Percentiles rank a stretch among this genome's conserved stretches.
Evolutionary conservation across 306 rosid species (phyloP).

Genomic region (Crotalaria pallida): DNA sequence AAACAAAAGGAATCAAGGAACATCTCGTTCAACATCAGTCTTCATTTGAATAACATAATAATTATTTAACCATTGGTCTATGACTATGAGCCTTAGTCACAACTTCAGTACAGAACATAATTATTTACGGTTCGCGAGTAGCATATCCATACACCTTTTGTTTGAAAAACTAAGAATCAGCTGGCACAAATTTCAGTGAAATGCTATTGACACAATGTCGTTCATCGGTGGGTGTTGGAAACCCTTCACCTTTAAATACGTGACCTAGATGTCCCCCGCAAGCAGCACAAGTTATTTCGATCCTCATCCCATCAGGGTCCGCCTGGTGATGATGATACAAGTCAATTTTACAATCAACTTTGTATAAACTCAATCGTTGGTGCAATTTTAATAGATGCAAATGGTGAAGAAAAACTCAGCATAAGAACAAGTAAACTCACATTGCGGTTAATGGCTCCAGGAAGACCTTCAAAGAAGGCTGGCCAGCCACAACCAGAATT

Average conservation of each 20-base stretch:
- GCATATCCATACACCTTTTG: conserved; percentile 3
- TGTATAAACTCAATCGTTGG: background rate
- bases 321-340: conserved; percentile 47
- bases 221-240: conserved; percentile 67
- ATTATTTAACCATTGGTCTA: background rate
- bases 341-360: conserved; percentile 11
- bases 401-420: background rate
- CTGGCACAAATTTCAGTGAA: conserved; percentile 63
- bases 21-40: conserved; percentile 7
- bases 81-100: background rate
- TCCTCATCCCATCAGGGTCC: conserved; percentile 80
- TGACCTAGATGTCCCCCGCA: conserved; percentile 93
- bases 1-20: background rate
- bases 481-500: conserved; percentile 86
- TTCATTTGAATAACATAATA: background rate
- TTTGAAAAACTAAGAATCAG: conserved; percentile 23
- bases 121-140: background rate
- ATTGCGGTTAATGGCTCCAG: conserved; percentile 54
- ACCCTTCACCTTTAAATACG: conserved; percentile 83
- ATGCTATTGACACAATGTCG: conserved; percentile 86
- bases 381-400: background rate
- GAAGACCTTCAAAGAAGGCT: conserved; percentile 73
- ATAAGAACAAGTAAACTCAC: conserved; percentile 25
- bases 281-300: conserved; percentile 83
- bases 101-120: background rate